Percentiles rank a stretch among this genome's conserved stretches.
Evolutionary conservation across 2,329 filamentous ascomycete genomes (phyloP).

Genomic region (Westerdykella aurantiaca): DNA sequence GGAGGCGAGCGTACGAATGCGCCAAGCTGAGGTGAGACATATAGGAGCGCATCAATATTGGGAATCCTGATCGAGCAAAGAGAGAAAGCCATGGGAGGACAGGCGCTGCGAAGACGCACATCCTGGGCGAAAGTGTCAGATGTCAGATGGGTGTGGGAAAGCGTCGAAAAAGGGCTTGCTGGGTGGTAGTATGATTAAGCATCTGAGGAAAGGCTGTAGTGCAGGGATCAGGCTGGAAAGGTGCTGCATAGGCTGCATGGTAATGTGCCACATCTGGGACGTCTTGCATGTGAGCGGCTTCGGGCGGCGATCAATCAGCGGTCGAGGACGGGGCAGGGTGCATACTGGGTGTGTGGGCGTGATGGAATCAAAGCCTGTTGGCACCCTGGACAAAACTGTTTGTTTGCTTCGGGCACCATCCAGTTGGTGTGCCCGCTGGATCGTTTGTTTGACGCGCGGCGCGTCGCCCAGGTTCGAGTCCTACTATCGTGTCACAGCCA

Average conservation of each 20-base stretch:
- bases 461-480: slow-evolving; percentile 14
- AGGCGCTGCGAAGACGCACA: no score
- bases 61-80: no score
- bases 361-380: slow-evolving; percentile 7
- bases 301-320: slow-evolving; percentile 18
- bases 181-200: background rate
- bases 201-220: background rate
- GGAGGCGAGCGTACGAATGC: background rate
- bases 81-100: no score
- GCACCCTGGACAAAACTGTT: slow-evolving; percentile 13
- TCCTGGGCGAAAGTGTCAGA: no score
- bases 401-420: slow-evolving; percentile 7
- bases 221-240: no score
- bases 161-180: no score
- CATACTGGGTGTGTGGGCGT: slow-evolving; percentile 13
- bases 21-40: slow-evolving; percentile 17
- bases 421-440: slow-evolving; percentile 9
- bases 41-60: background rate
- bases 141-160: no score
- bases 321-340: slow-evolving; percentile 14
- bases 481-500: slow-evolving; percentile 10
- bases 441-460: slow-evolving; percentile 26
- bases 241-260: no score
- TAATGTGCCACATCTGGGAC: background rate
- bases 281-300: slow-evolving; percentile 10